Conservation (phyloP, 2,329 filamentous ascomycete genomes). For the Epichloe amarillans region DNA sequence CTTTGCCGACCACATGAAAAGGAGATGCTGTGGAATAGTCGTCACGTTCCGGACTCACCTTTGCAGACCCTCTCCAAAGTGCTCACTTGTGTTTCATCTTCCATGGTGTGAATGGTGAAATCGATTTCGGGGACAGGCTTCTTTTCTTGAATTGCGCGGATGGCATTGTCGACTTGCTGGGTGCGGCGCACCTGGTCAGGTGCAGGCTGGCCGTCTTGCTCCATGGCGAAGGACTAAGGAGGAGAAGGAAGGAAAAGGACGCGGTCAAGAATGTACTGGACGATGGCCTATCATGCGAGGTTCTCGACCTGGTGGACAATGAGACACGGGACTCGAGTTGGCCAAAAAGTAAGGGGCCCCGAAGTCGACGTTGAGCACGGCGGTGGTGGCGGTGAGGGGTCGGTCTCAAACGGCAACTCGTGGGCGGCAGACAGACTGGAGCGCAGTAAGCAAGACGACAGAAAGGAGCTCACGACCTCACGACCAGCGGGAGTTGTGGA, state of each 20-base stretch:
- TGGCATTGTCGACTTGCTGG: slow-evolving; percentile 70
- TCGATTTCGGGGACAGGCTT: slow-evolving; percentile 94
- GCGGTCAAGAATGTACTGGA: neutral
- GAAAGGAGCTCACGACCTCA: slow-evolving; percentile 5
- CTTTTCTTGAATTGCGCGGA: slow-evolving; percentile 88
- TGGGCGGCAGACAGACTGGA: neutral
- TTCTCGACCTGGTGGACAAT: neutral
- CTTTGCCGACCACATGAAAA: neutral
- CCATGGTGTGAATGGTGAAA: slow-evolving; percentile 97
- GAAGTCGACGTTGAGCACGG: slow-evolving; percentile 14
- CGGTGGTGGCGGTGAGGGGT: slow-evolving; percentile 8
- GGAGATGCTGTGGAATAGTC: neutral
- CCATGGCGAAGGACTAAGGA: slow-evolving; percentile 26
- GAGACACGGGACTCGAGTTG: slow-evolving; percentile 2
- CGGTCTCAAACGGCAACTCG: neutral
- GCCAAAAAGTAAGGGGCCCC: slow-evolving; percentile 5
- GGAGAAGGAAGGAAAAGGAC: neutral
- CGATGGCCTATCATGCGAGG: neutral
- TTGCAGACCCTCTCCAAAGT: slow-evolving; percentile 95
- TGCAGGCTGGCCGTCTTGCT: slow-evolving; percentile 28
- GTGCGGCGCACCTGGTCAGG: slow-evolving; percentile 34
- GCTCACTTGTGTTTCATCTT: slow-evolving; percentile 90
- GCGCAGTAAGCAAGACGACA: neutral
- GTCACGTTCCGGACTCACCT: slow-evolving; percentile 46
- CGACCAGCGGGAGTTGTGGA: slow-evolving; percentile 4